Evolutionary conservation across 2,329 filamentous ascomycete genomes (phyloP).

Genomic region (Neopestalotiopsis clavispora): DNA sequence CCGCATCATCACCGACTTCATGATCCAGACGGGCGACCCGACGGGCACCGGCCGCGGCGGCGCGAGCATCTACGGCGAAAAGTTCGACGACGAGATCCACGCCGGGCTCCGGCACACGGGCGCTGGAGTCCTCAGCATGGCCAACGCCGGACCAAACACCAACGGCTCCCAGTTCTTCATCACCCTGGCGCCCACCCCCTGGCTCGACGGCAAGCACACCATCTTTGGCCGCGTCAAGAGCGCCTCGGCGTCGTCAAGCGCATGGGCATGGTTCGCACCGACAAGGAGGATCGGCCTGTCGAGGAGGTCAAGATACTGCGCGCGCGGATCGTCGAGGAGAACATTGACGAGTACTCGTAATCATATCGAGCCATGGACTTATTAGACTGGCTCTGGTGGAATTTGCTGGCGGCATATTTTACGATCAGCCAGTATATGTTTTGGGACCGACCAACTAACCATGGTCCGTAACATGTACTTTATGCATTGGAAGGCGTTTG

Average conservation of each 20-base stretch:
- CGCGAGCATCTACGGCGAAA: slow-evolving; percentile 86
- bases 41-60: slow-evolving; percentile 93
- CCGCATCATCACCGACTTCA: slow-evolving; percentile 94
- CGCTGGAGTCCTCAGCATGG: slow-evolving; percentile 94
- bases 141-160: slow-evolving; percentile 89
- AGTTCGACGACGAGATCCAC: slow-evolving; percentile 91
- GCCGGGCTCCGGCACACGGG: slow-evolving; percentile 78
- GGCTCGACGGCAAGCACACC: slow-evolving; percentile 96
- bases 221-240: slow-evolving; percentile 91
- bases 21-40: slow-evolving; percentile 94
- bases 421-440: not conserved
- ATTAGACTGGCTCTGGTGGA: not conserved
- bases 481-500: not conserved
- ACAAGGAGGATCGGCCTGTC: slow-evolving; percentile 76
- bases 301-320: slow-evolving; percentile 82
- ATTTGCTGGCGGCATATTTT: not conserved
- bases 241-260: slow-evolving; percentile 81
- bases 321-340: slow-evolving; percentile 71
- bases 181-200: slow-evolving; percentile 90
- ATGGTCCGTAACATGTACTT: not conserved
- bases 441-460: not conserved
- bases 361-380: not conserved
- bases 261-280: slow-evolving; percentile 88
- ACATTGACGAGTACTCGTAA: slow-evolving; percentile 34
- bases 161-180: slow-evolving; percentile 98